phyloP scores from a whole-genome alignment of 352 stramenopile species.

The Globisporangium alternatum region DNA sequence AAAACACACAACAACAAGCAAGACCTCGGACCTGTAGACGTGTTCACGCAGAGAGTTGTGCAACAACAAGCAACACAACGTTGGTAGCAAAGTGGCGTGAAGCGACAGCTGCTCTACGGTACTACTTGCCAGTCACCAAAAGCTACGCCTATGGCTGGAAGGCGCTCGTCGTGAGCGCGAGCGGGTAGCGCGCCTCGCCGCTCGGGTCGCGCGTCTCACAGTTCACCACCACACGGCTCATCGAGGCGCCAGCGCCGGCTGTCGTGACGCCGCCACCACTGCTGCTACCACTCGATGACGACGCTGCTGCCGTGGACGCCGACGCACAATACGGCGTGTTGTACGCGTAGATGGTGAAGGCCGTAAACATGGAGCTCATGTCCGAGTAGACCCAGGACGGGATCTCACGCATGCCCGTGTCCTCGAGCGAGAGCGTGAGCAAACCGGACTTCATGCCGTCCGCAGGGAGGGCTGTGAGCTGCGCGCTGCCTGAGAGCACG shows the following conservation, averaged over 20 bases:
- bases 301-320: not conserved
- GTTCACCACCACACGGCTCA: constrained; percentile 13
- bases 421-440: constrained; percentile 32
- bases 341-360: constrained; percentile 26
- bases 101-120: not conserved
- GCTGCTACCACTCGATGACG: not conserved
- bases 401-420: constrained; percentile 21
- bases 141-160: constrained; percentile 12
- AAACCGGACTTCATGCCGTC: constrained; percentile 11
- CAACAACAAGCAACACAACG: not conserved
- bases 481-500: constrained; percentile 14
- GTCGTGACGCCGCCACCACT: not conserved
- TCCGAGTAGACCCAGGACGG: constrained; percentile 13
- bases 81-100: not conserved
- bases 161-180: constrained; percentile 21
- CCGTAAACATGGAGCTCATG: not conserved
- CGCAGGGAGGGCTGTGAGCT: constrained; percentile 12
- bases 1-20: not conserved
- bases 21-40: not conserved
- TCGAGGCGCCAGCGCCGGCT: not conserved
- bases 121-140: not conserved
- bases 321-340: constrained; percentile 30
- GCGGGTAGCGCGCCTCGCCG: constrained; percentile 27
- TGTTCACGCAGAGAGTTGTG: not conserved
- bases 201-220: constrained; percentile 27